Conservation (phyloP, 1,284 basidiomycete genomes). For the Meira miltonrushii region DNA sequence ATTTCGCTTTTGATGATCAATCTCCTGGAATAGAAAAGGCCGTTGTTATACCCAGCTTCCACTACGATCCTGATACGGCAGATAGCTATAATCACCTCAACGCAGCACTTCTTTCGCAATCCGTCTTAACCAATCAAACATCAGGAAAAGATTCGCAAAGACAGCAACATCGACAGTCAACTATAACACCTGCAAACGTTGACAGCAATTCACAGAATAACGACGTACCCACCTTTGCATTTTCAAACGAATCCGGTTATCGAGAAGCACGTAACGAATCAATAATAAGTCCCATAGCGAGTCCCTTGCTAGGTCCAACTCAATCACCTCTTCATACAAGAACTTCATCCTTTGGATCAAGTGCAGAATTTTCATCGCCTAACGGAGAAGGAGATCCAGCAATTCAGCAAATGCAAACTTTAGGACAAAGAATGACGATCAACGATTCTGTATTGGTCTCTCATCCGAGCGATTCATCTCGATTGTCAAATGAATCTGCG, state of each 20-base stretch:
- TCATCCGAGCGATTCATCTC: background rate
- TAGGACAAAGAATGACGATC: constrained; percentile 10
- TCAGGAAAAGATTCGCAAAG: background rate
- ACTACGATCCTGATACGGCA: constrained; percentile 11
- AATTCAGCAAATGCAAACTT: constrained; percentile 6
- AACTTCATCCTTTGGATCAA: constrained; percentile 5
- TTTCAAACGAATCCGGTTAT: background rate
- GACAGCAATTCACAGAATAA: background rate
- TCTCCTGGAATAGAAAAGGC: background rate
- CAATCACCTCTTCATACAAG: constrained; percentile 4
- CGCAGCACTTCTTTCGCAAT: background rate
- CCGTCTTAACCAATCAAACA: background rate
- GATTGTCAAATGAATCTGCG: background rate
- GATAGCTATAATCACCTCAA: constrained; percentile 7
- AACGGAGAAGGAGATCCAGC: constrained; percentile 1
- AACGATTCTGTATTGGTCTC: background rate
- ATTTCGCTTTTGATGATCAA: background rate
- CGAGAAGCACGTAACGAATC: background rate
- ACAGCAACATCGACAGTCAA: background rate
- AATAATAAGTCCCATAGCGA: background rate
- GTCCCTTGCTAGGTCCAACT: constrained; percentile 4
- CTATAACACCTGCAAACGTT: background rate
- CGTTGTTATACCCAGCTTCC: background rate
- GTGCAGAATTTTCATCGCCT: background rate
- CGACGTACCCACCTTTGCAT: background rate